Evolutionary conservation across 768 basidiomycete species (phyloP).

Genomic region (Russula vinacea): DNA sequence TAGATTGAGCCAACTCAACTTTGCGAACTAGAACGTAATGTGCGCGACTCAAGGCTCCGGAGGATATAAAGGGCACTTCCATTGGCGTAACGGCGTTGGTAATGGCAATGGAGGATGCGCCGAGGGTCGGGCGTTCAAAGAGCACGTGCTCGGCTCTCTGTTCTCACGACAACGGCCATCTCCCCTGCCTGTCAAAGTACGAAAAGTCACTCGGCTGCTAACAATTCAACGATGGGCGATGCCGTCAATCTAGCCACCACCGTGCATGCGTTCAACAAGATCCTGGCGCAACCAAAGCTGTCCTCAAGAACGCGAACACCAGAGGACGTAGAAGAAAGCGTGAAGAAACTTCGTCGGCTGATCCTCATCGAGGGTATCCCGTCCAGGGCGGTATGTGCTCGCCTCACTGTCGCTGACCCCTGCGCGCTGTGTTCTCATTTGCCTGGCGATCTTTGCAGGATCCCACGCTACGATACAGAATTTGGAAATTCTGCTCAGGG

Average conservation of each 20-base stretch:
- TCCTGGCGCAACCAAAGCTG: conserved; percentile 65
- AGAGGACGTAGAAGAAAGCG: conserved; percentile 70
- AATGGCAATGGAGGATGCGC: background rate
- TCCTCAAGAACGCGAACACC: conserved; percentile 62
- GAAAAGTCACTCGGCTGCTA: background rate
- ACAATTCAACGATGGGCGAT: conserved; percentile 11
- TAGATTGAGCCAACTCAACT: conserved; percentile 59
- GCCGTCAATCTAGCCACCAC: conserved; percentile 35
- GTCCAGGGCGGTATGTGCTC: conserved; percentile 55
- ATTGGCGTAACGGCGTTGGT: conserved; percentile 46
- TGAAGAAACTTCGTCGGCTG: conserved; percentile 81
- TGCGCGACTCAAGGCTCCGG: conserved; percentile 70
- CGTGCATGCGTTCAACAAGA: conserved; percentile 77
- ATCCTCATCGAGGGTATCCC: conserved; percentile 92
- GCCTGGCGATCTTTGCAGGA: conserved; percentile 48
- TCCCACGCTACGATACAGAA: conserved; percentile 76
- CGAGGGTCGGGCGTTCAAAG: background rate
- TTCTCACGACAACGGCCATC: conserved; percentile 6
- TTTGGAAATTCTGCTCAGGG: conserved; percentile 91
- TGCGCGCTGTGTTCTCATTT: background rate
- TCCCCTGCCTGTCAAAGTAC: background rate
- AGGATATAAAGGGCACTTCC: conserved; percentile 77
- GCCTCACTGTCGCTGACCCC: background rate
- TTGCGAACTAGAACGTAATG: conserved; percentile 75
- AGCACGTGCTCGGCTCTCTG: conserved; percentile 10